Base-by-base conservation (phyloP, 73 alveolate genomes). In the Halteria grandinella region DNA sequence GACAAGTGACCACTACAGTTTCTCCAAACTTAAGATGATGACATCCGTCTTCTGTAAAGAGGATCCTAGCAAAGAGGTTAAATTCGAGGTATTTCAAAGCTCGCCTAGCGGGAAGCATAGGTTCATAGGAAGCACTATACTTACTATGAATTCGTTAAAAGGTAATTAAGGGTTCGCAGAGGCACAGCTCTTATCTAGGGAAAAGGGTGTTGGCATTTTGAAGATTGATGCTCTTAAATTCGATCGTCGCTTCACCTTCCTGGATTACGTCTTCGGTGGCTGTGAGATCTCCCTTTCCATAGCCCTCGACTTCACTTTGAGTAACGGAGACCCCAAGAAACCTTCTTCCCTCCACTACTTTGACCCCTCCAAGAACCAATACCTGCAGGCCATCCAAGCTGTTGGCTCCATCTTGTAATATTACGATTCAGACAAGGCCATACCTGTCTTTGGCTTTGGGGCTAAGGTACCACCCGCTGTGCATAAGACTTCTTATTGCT, bases 381-480 rank as follows among this genome's bases (percentile, higher is more conserved):
- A 94, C 73, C 69, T 80, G 27, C 69, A 88, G 47, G 98, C 98
- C 7, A 77, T 92, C 17, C 44, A 55, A n/a, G 57, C 91, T n/a
- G 91, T 95, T 29, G 95, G 95, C n/a, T 79, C 77, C 32, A 93
- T 96, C 49, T 73, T 96, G 18, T 85, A 94, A 45, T 91, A 90
- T 49, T 96, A 90, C 77, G 98, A 96, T 78, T 71, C 90, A 40
- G 99, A 96, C 63, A 94, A 93, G 64, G 51, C 70, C 58, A 83
- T 94, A 53, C 99, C 99, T 11, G 91, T 94, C 32, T 95, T 72
- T 81, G 99, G 99, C 0, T 96, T 96, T 75, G 98, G 98, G 14
- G 99, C 98, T 0, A 87, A 80, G 43, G 77, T 96, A 18, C 94
- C 94, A 18, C 92, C 91, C 12, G 36, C 51, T 74, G 32, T 50